These are phyloP conservation scores for Cutaneotrichosporon cutaneum DNA, from an alignment of 1,284 basidiomycete genomes.

Conservation along the genomic window DNA sequence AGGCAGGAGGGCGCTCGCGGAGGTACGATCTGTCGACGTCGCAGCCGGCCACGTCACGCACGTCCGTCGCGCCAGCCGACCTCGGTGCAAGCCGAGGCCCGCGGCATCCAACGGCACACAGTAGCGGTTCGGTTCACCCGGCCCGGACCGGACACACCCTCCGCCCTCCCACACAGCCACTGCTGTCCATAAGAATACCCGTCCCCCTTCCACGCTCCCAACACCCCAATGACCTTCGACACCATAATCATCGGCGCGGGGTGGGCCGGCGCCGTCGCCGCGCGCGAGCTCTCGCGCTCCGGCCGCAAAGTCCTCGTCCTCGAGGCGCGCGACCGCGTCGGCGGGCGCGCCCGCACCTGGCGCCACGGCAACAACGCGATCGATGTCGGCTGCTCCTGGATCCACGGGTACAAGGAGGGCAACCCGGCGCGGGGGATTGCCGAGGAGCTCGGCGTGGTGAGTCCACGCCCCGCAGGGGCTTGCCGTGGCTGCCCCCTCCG, in stretches of 20 bases:
- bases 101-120: background rate
- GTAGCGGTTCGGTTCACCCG: background rate
- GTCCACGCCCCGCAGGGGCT: too few species aligned
- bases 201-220: background rate
- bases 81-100: too few species aligned
- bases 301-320: conserved; percentile 55
- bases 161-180: background rate
- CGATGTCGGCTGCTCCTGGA: conserved; percentile 57
- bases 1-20: too few species aligned
- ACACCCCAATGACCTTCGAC: conserved; percentile 34
- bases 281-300: conserved; percentile 50
- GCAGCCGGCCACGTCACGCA: too few species aligned
- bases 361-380: conserved; percentile 37
- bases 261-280: conserved; percentile 56
- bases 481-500: too few species aligned
- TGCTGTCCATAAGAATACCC: background rate
- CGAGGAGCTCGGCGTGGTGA: conserved; percentile 49
- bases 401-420: conserved; percentile 57
- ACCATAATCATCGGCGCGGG: conserved; percentile 57
- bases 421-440: conserved; percentile 54
- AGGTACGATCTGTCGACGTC: too few species aligned
- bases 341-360: conserved; percentile 56
- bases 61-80: too few species aligned
- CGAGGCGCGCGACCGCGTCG: conserved; percentile 56
- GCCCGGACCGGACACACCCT: background rate